A percentile compares a stretch with the other conserved stretches of the same genome.
Conservation (phyloP, 2,329 filamentous ascomycete genomes). For the Leptodontidium sp. region DNA sequence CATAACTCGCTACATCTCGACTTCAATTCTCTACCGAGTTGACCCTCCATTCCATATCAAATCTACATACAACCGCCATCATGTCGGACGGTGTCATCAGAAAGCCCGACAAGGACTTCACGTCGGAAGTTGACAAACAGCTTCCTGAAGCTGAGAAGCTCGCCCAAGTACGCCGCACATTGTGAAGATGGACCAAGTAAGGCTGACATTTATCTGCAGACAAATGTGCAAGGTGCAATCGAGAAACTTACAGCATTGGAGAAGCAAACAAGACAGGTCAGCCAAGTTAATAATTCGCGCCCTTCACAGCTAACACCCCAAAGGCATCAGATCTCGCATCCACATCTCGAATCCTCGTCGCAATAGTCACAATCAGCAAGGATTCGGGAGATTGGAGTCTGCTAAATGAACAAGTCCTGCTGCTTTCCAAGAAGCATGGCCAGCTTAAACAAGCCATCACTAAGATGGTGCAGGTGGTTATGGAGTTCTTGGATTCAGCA, state of each 20-base stretch:
- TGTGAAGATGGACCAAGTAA: background rate
- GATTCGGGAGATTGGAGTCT: conserved; percentile 91
- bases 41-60: background rate
- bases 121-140: conserved; percentile 92
- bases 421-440: conserved; percentile 99
- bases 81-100: conserved; percentile 48
- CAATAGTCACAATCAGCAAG: conserved; percentile 94
- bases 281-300: conserved; percentile 54
- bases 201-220: conserved; percentile 54
- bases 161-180: conserved; percentile 70
- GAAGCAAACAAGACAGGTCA: conserved; percentile 96
- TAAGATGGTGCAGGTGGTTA: conserved; percentile 98
- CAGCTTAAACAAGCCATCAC: conserved; percentile 99
- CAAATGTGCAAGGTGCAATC: conserved; percentile 84
- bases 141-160: conserved; percentile 91
- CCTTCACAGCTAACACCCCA: conserved; percentile 41
- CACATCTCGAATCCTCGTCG: conserved; percentile 85
- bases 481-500: conserved; percentile 88
- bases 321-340: conserved; percentile 95
- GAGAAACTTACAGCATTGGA: conserved; percentile 92
- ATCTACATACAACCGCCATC: conserved; percentile 22
- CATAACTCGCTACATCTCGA: background rate
- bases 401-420: conserved; percentile 94
- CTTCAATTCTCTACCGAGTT: background rate
- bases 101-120: conserved; percentile 94